Conservation (phyloP, 768 basidiomycete genomes). For the Phlegmacium glaucopus region DNA sequence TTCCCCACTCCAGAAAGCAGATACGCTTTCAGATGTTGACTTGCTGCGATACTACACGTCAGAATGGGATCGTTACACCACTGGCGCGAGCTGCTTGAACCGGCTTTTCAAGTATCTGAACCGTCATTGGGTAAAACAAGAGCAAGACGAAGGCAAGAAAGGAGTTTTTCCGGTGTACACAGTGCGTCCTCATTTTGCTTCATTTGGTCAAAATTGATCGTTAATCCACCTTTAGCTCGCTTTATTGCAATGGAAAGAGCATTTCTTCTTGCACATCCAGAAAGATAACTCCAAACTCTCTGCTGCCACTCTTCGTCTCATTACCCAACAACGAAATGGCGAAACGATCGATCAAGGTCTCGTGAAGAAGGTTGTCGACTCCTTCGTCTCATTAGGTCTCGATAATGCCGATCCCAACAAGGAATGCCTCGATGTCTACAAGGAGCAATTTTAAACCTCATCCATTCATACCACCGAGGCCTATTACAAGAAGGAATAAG, state of each 20-base stretch:
- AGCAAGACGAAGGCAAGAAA: constrained; percentile 96
- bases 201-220: constrained; percentile 2
- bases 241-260: constrained; percentile 91
- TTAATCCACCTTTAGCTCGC: constrained; percentile 69
- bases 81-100: constrained; percentile 95
- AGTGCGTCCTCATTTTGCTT: constrained; percentile 42
- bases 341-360: constrained; percentile 93
- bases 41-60: constrained; percentile 88
- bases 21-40: constrained; percentile 79
- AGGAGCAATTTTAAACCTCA: constrained; percentile 84
- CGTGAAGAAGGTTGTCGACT: constrained; percentile 95
- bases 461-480: constrained; percentile 88
- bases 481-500: constrained; percentile 93
- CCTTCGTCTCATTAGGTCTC: constrained; percentile 94
- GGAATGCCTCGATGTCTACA: constrained; percentile 93
- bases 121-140: constrained; percentile 98
- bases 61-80: constrained; percentile 97
- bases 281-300: constrained; percentile 79
- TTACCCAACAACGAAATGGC: constrained; percentile 93
- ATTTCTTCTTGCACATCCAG: constrained; percentile 87
- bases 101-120: constrained; percentile 97
- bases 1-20: constrained; percentile 74
- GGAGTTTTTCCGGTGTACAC: constrained; percentile 96
- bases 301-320: constrained; percentile 80
- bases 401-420: constrained; percentile 92